Evolutionary conservation across 179 eudicot genomes (phyloP).

Genomic region (Carnegiea gigantea): DNA sequence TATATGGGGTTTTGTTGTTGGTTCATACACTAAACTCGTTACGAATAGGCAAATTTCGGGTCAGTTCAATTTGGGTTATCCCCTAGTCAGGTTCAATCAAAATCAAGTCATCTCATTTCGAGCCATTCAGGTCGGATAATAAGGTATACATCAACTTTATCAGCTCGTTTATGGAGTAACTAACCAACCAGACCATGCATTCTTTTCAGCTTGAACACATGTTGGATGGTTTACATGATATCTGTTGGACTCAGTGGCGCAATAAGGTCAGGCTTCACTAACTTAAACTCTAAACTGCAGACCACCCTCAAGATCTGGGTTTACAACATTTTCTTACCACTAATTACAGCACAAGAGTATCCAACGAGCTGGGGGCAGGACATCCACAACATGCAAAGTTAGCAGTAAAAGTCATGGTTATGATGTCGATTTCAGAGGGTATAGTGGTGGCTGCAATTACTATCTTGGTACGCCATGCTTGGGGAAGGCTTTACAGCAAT

Average conservation of each 20-base stretch:
- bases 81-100: too few species aligned
- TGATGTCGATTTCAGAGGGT: constrained; percentile 49
- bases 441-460: constrained; percentile 41
- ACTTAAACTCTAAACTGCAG: not conserved
- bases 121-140: not conserved
- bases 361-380: constrained; percentile 77
- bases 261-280: constrained; percentile 42
- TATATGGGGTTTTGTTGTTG: not conserved
- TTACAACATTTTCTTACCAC: not conserved
- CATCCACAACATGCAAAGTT: constrained; percentile 50
- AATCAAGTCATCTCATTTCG: not conserved
- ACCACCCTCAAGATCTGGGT: not conserved
- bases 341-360: constrained; percentile 59
- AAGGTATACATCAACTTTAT: too few species aligned
- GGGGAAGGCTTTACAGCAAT: constrained; percentile 65
- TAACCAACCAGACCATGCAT: not conserved
- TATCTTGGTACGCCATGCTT: constrained; percentile 43
- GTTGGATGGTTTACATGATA: constrained; percentile 75
- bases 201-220: constrained; percentile 63
- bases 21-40: not conserved
- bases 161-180: too few species aligned
- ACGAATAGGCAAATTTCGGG: not conserved
- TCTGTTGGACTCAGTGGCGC: constrained; percentile 74
- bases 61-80: too few species aligned
- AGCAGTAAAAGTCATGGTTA: constrained; percentile 47